Evolutionary conservation across 2,329 filamentous ascomycete species (phyloP).

Genomic region (Fusarium praegraminearum): DNA sequence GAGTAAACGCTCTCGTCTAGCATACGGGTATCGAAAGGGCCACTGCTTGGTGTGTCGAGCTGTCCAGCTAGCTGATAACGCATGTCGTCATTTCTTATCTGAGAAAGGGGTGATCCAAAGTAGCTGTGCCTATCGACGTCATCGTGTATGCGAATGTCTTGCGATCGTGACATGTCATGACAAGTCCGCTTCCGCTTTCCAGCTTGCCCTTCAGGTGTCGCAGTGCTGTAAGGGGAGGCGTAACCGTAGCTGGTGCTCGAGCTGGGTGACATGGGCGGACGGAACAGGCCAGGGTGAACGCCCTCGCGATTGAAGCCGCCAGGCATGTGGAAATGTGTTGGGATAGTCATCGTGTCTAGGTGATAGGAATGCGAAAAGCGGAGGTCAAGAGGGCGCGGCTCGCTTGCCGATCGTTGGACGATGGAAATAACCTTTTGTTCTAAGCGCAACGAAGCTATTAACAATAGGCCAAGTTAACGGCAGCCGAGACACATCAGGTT

Average conservation of each 20-base stretch:
- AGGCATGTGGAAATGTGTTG: slow-evolving; percentile 53
- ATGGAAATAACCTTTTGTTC: slow-evolving; percentile 18
- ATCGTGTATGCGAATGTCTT: slow-evolving; percentile 39
- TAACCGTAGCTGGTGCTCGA: slow-evolving; percentile 57
- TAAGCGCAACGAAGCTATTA: slow-evolving; percentile 25
- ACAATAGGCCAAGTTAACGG: slow-evolving; percentile 35
- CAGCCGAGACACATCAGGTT: slow-evolving; percentile 48
- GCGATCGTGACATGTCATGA: slow-evolving; percentile 48
- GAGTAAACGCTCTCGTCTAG: slow-evolving; percentile 69
- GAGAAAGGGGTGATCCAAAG: slow-evolving; percentile 42
- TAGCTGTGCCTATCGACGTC: slow-evolving; percentile 37
- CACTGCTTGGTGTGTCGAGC: slow-evolving; percentile 61
- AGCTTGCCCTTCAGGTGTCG: slow-evolving; percentile 41
- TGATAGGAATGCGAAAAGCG: slow-evolving; percentile 15
- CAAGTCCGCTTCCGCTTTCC: slow-evolving; percentile 62
- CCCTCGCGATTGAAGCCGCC: slow-evolving; percentile 53
- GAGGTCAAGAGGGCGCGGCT: slow-evolving; percentile 6
- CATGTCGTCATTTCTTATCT: slow-evolving; percentile 31
- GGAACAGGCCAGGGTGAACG: slow-evolving; percentile 61
- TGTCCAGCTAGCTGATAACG: slow-evolving; percentile 66
- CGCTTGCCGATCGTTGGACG: slow-evolving; percentile 8
- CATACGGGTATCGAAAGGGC: slow-evolving; percentile 48
- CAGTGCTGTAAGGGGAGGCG: slow-evolving; percentile 35
- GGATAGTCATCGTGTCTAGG: slow-evolving; percentile 45
- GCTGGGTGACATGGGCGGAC: slow-evolving; percentile 58